Base-by-base conservation (phyloP, 352 stramenopile genomes). In the Pythium biforme region DNA sequence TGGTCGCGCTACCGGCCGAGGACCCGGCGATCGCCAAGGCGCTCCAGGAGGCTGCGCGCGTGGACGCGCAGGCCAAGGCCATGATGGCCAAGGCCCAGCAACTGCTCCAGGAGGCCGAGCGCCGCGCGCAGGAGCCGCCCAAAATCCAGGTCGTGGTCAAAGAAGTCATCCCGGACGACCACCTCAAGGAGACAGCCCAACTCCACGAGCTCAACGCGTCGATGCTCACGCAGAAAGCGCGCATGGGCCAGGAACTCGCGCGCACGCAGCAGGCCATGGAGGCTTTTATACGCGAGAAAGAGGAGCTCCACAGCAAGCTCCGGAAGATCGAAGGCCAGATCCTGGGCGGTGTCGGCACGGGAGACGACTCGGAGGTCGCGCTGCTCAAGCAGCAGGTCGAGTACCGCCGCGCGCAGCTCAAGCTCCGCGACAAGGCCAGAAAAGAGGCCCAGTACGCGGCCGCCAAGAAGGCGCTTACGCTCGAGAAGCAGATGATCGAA, bases 271-370 rank as follows among this genome's bases (percentile, higher is more conserved):
- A 88, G 40, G 73, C 69, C 3, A 90, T 94, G 83, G 80, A 92
- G 57, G 19, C 71, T 4, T 79, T 77, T 22, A 25, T 88, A 19
- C 70, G 76, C 11, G 81, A 92, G 61, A 90, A 90, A 41, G 69
- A 85, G 33, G 70, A 77, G 57, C 58, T 92, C 29, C 72, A 81
- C 22, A 65, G 33, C 19, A 92, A 92, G 48, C 73, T 94, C 11
- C 73, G 81, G 58, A 92, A 91, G 62, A 94, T 94, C 37, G 81
- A 90, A 54, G 83, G 81, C 20, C 81, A 92, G 43, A 92, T 94
- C 59, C 70, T 91, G 4, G 78, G 83, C 33, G 79, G 79, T 2
- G 31, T 33, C 29, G 29, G 29, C 29, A 9, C 29, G 4, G 29
- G 29, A 4, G 74, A 72, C 0, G 81, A 90, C 64, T 83, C 84